These are phyloP conservation scores for Jaltomata sinuosa DNA, from an alignment of 257 asterid species.

Conservation along the genomic window DNA sequence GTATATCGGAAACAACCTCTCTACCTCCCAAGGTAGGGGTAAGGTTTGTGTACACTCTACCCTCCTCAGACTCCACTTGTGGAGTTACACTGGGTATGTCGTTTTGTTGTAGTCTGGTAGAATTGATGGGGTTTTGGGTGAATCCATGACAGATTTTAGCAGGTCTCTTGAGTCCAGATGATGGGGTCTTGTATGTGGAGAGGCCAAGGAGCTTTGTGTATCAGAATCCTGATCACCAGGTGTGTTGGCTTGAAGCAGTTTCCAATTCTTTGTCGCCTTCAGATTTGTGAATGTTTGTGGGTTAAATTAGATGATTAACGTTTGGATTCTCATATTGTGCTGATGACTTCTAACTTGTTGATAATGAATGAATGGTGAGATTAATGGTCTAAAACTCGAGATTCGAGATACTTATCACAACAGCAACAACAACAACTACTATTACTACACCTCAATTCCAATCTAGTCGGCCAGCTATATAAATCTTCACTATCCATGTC, in stretches of 20 bases:
- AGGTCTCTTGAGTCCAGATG: conserved; percentile 67
- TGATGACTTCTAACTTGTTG: not conserved
- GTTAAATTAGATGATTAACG: not conserved
- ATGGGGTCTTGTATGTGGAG: conserved; percentile 54
- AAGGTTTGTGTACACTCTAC: not conserved
- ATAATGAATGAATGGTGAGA: not conserved
- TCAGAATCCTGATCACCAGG: conserved; percentile 99
- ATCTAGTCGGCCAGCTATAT: not conserved
- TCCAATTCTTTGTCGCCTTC: not conserved
- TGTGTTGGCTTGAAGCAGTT: conserved; percentile 2
- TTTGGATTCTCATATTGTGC: not conserved
- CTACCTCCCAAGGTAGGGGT: not conserved
- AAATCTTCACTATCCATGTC: not conserved
- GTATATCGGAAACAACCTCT: not conserved
- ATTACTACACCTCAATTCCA: not conserved
- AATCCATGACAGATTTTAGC: conserved; percentile 60
- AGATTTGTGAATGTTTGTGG: not conserved
- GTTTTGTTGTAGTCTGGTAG: not conserved
- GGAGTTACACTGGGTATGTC: not conserved
- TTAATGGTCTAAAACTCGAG: not conserved
- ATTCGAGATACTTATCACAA: not conserved
- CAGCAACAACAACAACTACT: not conserved
- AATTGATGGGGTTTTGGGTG: not conserved
- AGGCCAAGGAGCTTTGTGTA: conserved; percentile 89
- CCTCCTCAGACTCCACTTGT: not conserved